Evolutionary conservation across 768 basidiomycete genomes (phyloP).

Genomic region (Kwoniella newhampshirensis): DNA sequence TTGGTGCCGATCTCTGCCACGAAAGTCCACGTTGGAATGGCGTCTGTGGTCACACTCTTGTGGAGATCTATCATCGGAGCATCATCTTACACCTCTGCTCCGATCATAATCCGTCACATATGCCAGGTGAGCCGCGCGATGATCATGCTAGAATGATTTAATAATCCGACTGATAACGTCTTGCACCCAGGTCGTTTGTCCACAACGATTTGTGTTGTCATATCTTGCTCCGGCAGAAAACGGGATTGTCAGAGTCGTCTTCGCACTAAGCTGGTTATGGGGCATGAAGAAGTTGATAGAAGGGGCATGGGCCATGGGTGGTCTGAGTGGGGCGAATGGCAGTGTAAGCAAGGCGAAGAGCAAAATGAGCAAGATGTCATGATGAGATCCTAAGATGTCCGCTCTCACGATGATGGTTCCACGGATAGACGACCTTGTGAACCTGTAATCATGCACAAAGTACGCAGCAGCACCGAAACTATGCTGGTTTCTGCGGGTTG

Average conservation of each 20-base stretch:
- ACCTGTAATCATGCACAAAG: too few relatives aligned
- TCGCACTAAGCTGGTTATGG: slow-evolving; percentile 83
- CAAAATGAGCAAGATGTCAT: too few relatives aligned
- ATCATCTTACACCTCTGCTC: not conserved
- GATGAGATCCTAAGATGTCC: too few relatives aligned
- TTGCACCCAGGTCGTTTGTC: slow-evolving; percentile 24
- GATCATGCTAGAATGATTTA: too few relatives aligned
- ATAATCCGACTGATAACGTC: too few relatives aligned
- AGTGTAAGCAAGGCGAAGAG: too few relatives aligned
- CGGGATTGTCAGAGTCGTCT: slow-evolving; percentile 78
- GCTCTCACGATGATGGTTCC: too few relatives aligned
- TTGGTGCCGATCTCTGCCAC: not conserved
- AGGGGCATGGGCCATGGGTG: slow-evolving; percentile 65
- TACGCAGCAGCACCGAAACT: too few relatives aligned
- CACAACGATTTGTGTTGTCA: slow-evolving; percentile 56
- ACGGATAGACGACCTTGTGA: too few relatives aligned
- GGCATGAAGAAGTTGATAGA: slow-evolving; percentile 77
- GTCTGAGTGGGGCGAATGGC: slow-evolving; percentile 24
- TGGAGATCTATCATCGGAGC: slow-evolving; percentile 5
- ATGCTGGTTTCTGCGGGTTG: too few relatives aligned
- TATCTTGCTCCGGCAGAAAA: slow-evolving; percentile 79
- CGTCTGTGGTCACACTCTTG: not conserved
- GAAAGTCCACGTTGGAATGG: not conserved
- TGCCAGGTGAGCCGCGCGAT: slow-evolving; percentile 64
- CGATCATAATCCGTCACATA: slow-evolving; percentile 28